phyloP scores from a whole-genome alignment of 805 yeast species.

The Teunomyces kruisii region DNA sequence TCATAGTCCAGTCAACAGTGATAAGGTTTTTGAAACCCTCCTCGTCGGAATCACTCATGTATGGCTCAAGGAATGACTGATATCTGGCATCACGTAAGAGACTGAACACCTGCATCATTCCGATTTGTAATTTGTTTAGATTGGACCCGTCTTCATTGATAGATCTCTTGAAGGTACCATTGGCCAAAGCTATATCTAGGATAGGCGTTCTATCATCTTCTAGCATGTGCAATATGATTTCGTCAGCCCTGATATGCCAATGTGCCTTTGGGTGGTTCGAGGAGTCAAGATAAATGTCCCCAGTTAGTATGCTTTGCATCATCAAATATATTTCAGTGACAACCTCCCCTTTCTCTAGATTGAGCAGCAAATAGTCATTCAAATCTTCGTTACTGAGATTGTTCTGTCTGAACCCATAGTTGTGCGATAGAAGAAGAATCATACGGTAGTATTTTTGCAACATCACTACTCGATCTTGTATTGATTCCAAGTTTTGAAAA shows the following conservation, averaged over 20 bases:
- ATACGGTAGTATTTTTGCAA: slow-evolving; percentile 51
- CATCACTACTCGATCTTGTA: slow-evolving; percentile 45
- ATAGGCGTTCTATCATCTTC: slow-evolving; percentile 42
- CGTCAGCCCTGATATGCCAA: slow-evolving; percentile 41
- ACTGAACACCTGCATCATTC: slow-evolving; percentile 38
- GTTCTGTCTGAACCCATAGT: slow-evolving; percentile 49
- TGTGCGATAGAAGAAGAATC: slow-evolving; percentile 42
- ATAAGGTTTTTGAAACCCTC: slow-evolving; percentile 20
- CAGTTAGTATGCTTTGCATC: slow-evolving; percentile 38
- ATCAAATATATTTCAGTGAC: slow-evolving; percentile 34
- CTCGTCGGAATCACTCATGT: slow-evolving; percentile 2
- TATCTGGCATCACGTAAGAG: slow-evolving; percentile 31
- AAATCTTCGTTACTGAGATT: slow-evolving; percentile 50
- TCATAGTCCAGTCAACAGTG: slow-evolving; percentile 42
- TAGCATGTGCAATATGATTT: slow-evolving; percentile 39
- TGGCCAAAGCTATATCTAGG: slow-evolving; percentile 36
- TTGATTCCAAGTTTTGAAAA: slow-evolving; percentile 55
- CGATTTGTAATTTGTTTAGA: slow-evolving; percentile 34
- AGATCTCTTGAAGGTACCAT: slow-evolving; percentile 31
- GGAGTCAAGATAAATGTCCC: slow-evolving; percentile 21
- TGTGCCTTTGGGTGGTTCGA: slow-evolving; percentile 22
- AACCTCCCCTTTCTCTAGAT: slow-evolving; percentile 31
- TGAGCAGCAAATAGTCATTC: slow-evolving; percentile 42
- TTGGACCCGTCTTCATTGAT: slow-evolving; percentile 43
- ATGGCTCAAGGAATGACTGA: slow-evolving; percentile 36